These are phyloP conservation scores for Spinacia oleracea DNA, from an alignment of 179 eudicot genomes.

Conservation along the genomic window DNA sequence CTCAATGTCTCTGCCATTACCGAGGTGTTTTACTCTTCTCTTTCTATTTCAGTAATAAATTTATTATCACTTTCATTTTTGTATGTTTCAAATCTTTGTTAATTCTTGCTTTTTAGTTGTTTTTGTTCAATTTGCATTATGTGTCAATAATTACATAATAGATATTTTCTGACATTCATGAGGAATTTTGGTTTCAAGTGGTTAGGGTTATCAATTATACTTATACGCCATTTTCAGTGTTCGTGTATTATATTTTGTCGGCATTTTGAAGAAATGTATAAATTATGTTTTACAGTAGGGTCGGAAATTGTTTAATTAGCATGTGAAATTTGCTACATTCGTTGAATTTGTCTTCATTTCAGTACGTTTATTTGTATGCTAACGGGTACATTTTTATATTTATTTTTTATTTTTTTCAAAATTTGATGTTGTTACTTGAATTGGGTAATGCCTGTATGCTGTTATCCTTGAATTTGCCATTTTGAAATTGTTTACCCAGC, in stretches of 20 bases:
- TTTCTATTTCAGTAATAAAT: background rate
- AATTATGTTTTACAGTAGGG: background rate
- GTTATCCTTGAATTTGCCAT: no score
- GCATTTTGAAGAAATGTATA: background rate
- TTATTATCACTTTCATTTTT: background rate
- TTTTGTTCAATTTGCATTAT: background rate
- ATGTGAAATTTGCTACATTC: no score
- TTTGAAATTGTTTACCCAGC: background rate
- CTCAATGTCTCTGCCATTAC: background rate
- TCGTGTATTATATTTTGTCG: background rate
- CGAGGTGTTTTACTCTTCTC: background rate
- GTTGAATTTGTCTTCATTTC: no score
- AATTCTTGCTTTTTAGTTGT: background rate
- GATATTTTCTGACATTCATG: background rate
- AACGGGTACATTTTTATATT: background rate
- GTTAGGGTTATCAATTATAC: background rate
- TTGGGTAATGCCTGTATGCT: background rate
- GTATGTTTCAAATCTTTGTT: background rate
- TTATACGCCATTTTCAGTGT: background rate
- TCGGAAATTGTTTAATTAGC: no score
- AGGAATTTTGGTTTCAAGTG: background rate
- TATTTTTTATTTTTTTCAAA: no score
- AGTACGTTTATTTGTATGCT: background rate
- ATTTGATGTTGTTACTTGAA: background rate
- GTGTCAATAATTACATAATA: background rate